Evolutionary conservation across 1,284 basidiomycete species (phyloP), one percentile per base, ranked within the genome.

Genomic region (Baeospora myosura): DNA sequence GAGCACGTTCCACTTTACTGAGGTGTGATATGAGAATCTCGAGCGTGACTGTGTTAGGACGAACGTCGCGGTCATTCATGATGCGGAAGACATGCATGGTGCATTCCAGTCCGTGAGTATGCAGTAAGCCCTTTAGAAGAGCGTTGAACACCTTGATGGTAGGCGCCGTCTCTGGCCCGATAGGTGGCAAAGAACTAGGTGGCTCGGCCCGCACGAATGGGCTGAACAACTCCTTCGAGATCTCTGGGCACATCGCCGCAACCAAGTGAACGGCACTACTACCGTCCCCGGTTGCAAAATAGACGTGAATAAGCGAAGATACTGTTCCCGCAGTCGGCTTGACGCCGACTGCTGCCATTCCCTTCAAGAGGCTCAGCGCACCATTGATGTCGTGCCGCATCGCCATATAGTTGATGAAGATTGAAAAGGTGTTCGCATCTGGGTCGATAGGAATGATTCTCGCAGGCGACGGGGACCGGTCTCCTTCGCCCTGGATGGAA

Each of bases 351-450:
- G 53, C 44, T 30, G 61, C 51, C 71, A 85, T 76, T 24, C 63
- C 64, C 28, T 66, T 55, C 35, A 80, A 59, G 30, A 82, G 58
- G 21, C 59, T 54, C 37, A 73, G 53, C 6, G 74, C 68, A 31
- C 65, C 64, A n/a, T 61, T 45, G 17, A 76, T 58, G 49, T 78
- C 68, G 24, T 60, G 59, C 29, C 61, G 62, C 14, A 52, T 59
- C n/a, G 72, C 69, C 39, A 78, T 57, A 49, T 77, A 68, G 52
- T 78, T 72, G 54, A 86, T 72, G 46, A 84, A 66, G 23, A 81
- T 73, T 7, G 75, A 72, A 60, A 76, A 83, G 1, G 84, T 88
- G 7, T 66, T 64, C 5, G 71, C 65, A 50, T 82, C 72, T 14
- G 78, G 75, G 31, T 43, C 44, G 22, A 74, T 41, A 38, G 42